Evolutionary conservation across 345 rosid genomes (phyloP), one percentile per base, ranked within the genome.

Genomic region (Tarenaya hassleriana): DNA sequence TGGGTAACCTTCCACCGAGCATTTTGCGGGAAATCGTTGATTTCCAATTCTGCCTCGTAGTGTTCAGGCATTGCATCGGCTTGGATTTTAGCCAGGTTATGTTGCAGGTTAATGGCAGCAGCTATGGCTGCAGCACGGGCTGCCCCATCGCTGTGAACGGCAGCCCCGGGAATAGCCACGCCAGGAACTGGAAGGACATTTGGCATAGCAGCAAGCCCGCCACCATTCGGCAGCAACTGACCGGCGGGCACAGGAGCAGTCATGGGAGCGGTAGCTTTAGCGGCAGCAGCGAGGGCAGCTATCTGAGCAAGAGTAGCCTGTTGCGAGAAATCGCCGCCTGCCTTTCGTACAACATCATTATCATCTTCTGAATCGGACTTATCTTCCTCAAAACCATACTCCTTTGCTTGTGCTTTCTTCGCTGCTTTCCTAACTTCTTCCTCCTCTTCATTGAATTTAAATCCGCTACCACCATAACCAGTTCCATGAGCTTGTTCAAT

Each of bases 1-100:
- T 92, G 96, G 11, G 96, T 92, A 58, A 92, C 90, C 76, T 88
- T 88, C 96, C 98, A 88, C 47, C 98, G 80, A 63, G 96, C 98
- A 75, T 88, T 92, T 57, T 88, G 98, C 16, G 95, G 96, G 19
- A 88, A 92, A 64, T 92, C 96, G 66, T 88, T 92, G 16, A 88
- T 92, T 67, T 88, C 98, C 56, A 92, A 60, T 70, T 88, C 98
- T 16, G 98, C 98, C 75, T 82, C 95, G 65, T 84, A 88, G 69
- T 91, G 98, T 73, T 91, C 96, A 1, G 95, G 95, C 94, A 84
- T 71, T 41, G 95, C 94, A 79, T 91, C 95, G 17, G 94, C 86
- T 75, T 91, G 96, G 69, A 91, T 84, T 81, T 83, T 84, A 4
- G 95, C 94, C 59, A 91, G 59, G 73, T 92, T 88, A 56, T 88